These are phyloP conservation scores for Microcyclospora tardicrescens DNA, from an alignment of 2,329 filamentous ascomycete genomes.

Conservation along the genomic window DNA sequence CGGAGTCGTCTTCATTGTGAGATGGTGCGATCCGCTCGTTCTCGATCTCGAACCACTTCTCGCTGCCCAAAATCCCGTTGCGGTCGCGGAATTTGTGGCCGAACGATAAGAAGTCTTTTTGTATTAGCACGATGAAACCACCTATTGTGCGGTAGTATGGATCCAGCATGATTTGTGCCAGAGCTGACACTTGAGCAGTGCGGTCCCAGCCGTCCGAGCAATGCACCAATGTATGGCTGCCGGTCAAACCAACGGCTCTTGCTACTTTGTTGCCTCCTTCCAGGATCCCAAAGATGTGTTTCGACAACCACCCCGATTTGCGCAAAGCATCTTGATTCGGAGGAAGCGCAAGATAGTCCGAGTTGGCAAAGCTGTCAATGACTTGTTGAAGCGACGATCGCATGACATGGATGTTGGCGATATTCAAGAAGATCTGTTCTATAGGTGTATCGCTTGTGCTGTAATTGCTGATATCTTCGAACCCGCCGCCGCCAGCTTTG, in stretches of 20 bases:
- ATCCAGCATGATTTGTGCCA: conserved; percentile 87
- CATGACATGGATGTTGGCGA: conserved; percentile 99
- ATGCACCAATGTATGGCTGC: conserved; percentile 91
- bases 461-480: conserved; percentile 97
- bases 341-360: conserved; percentile 69
- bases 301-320: conserved; percentile 72
- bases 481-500: conserved; percentile 83
- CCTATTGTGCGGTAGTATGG: conserved; percentile 90
- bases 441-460: conserved; percentile 50
- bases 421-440: conserved; percentile 75
- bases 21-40: conserved; percentile 56
- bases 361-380: conserved; percentile 80
- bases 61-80: conserved; percentile 74
- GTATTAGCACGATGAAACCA: conserved; percentile 84
- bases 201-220: conserved; percentile 98
- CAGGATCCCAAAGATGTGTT: conserved; percentile 72
- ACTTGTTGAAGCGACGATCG: conserved; percentile 77
- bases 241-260: conserved; percentile 75
- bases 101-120: conserved; percentile 97
- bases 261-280: conserved; percentile 77
- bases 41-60: conserved; percentile 87
- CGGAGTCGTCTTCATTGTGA: conserved; percentile 27
- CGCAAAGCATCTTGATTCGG: conserved; percentile 69
- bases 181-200: conserved; percentile 82
- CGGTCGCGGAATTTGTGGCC: conserved; percentile 94